Evolutionary conservation across 805 yeast species (phyloP).

Genomic region (Torulaspora delbrueckii): DNA sequence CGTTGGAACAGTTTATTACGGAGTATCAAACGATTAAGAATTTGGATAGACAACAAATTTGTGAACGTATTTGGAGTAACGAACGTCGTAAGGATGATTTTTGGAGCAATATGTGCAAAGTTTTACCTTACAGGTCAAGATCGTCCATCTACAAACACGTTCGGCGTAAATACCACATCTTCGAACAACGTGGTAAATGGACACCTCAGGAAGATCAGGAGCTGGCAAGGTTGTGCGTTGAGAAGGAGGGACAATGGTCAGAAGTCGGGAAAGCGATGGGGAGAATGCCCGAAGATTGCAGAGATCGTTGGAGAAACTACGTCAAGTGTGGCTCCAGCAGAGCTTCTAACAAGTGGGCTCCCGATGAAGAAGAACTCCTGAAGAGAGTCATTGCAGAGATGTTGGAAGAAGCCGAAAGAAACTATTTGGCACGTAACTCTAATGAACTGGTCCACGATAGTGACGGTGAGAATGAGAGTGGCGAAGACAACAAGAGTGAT

Average conservation of each 20-base stretch:
- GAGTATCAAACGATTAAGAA: slow-evolving; percentile 63
- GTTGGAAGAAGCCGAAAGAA: slow-evolving; percentile 34
- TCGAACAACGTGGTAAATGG: slow-evolving; percentile 89
- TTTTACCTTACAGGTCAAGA: slow-evolving; percentile 77
- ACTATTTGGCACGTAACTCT: slow-evolving; percentile 15
- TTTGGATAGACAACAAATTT: slow-evolving; percentile 61
- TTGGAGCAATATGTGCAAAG: slow-evolving; percentile 79
- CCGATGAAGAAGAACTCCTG: slow-evolving; percentile 62
- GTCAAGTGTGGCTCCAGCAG: slow-evolving; percentile 84
- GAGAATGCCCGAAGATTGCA: slow-evolving; percentile 96
- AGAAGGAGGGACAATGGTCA: slow-evolving; percentile 84
- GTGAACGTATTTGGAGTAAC: slow-evolving; percentile 82
- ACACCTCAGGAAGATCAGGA: slow-evolving; percentile 70
- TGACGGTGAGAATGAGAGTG: slow-evolving; percentile 16
- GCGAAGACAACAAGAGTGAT: slow-evolving; percentile 13
- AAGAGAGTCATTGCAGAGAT: slow-evolving; percentile 50
- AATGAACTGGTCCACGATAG: slow-evolving; percentile 16
- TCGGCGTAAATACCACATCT: slow-evolving; percentile 81
- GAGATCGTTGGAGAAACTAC: slow-evolving; percentile 95
- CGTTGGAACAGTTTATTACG: slow-evolving; percentile 66
- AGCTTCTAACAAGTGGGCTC: slow-evolving; percentile 73
- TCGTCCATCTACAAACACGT: slow-evolving; percentile 93
- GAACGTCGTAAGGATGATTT: slow-evolving; percentile 80
- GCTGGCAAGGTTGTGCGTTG: slow-evolving; percentile 56
- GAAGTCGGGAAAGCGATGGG: slow-evolving; percentile 72